Conservation (phyloP, 352 stramenopile genomes). For the Globisporangium sylvaticum region DNA sequence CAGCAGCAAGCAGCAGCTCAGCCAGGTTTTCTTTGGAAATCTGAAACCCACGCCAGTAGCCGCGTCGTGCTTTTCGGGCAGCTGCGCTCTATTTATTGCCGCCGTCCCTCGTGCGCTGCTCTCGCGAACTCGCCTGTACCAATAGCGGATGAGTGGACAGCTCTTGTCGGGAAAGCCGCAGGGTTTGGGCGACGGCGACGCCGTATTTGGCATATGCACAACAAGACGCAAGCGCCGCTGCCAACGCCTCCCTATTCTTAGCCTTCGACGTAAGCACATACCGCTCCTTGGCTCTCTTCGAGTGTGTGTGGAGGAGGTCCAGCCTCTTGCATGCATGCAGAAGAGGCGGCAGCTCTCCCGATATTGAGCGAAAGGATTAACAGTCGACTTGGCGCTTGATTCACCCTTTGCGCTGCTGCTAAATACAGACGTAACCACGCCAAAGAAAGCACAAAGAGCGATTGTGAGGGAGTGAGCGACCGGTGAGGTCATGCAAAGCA, state of each 20-base stretch:
- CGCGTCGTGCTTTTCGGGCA: not conserved
- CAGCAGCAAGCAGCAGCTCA: not conserved
- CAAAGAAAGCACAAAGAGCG: not conserved
- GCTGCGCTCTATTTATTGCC: constrained; percentile 4
- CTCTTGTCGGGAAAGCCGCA: constrained; percentile 3
- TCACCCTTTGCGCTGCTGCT: not conserved
- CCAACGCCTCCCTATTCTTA: constrained; percentile 1
- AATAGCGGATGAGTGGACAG: not conserved
- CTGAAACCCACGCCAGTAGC: not conserved
- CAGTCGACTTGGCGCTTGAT: not conserved
- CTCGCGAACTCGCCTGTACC: not conserved
- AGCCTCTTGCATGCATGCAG: not conserved
- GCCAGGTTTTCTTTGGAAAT: constrained; percentile 1
- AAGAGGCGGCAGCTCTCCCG: not conserved
- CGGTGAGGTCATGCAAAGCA: not conserved
- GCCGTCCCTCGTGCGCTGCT: not conserved
- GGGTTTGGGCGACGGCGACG: not conserved
- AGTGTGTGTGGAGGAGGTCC: not conserved
- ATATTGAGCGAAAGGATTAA: not conserved
- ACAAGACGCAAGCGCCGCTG: not conserved
- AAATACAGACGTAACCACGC: not conserved
- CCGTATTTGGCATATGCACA: not conserved
- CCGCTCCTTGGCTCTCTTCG: not conserved
- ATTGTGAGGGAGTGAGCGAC: not conserved
- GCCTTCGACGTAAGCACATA: too few relatives aligned